Evolutionary conservation across 2,329 filamentous ascomycete species (phyloP).

Genomic region (Knoxdaviesia proteae): DNA sequence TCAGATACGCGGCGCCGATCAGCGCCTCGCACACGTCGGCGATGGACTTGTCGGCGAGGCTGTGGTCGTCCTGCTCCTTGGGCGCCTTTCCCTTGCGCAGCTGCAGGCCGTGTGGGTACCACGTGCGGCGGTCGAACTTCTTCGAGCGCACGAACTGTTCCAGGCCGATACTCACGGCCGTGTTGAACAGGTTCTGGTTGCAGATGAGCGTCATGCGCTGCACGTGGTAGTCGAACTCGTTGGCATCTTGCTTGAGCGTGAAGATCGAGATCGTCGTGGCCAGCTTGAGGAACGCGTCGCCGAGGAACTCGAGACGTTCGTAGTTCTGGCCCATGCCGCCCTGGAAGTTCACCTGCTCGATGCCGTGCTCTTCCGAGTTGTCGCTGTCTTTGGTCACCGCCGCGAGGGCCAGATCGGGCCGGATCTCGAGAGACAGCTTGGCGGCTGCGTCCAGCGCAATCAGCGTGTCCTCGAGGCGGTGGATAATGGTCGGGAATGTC

Average conservation of each 20-base stretch:
- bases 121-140: slow-evolving; percentile 60
- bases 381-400: slow-evolving; percentile 86
- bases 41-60: slow-evolving; percentile 68
- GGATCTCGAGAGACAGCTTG: slow-evolving; percentile 41
- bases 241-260: slow-evolving; percentile 50
- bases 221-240: slow-evolving; percentile 77
- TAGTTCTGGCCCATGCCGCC: slow-evolving; percentile 87
- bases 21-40: slow-evolving; percentile 89
- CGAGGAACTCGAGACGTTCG: slow-evolving; percentile 80
- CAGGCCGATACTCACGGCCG: slow-evolving; percentile 43
- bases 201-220: slow-evolving; percentile 79
- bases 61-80: slow-evolving; percentile 29
- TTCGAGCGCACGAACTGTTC: slow-evolving; percentile 66
- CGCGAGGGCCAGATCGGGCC: slow-evolving; percentile 55
- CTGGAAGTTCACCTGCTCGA: slow-evolving; percentile 52
- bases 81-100: slow-evolving; percentile 51
- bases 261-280: slow-evolving; percentile 79
- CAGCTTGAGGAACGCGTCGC: slow-evolving; percentile 90
- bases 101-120: slow-evolving; percentile 70
- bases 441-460: slow-evolving; percentile 59
- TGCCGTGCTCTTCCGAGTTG: slow-evolving; percentile 52
- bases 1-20: slow-evolving; percentile 64
- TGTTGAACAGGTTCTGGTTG: slow-evolving; percentile 74
- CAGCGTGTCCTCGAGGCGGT: slow-evolving; percentile 61
- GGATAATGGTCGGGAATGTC: slow-evolving; percentile 64